A percentile compares a stretch with the other conserved stretches of the same genome.
Evolutionary conservation across 176 grass and related monocot species (phyloP).

Genomic region (Aegilops longissima): DNA sequence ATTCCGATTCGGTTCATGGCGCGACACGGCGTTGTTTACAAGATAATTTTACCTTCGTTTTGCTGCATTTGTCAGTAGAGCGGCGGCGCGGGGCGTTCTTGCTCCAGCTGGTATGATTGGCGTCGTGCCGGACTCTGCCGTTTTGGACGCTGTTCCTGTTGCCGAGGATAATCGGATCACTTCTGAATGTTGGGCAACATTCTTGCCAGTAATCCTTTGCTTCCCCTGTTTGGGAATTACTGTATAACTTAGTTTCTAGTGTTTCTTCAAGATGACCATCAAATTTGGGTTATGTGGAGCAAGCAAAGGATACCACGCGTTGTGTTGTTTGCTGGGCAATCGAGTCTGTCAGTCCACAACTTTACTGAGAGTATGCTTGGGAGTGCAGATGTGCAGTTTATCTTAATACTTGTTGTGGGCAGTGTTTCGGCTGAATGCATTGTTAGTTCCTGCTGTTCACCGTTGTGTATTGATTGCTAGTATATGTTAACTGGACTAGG

Average conservation of each 20-base stretch:
- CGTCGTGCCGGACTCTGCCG: not conserved
- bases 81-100: not conserved
- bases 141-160: not conserved
- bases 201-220: not conserved
- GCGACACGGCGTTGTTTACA: not conserved
- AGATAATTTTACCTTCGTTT: not conserved
- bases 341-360: not conserved
- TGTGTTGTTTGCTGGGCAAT: not conserved
- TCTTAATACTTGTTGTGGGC: not conserved
- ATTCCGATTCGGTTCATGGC: not conserved
- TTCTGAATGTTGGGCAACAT: not conserved
- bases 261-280: not conserved
- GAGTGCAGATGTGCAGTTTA: too few species aligned
- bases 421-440: not conserved
- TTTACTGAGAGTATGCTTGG: not conserved
- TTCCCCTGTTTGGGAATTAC: not conserved
- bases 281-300: not conserved
- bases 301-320: not conserved
- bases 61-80: not conserved
- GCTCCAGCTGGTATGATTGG: not conserved
- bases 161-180: not conserved
- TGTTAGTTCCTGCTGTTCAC: not conserved
- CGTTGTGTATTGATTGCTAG: not conserved
- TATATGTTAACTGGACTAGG: not conserved
- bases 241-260: not conserved